phyloP scores from a whole-genome alignment of 306 rosid genomes.

The Dalbergia cochinchinensis region DNA sequence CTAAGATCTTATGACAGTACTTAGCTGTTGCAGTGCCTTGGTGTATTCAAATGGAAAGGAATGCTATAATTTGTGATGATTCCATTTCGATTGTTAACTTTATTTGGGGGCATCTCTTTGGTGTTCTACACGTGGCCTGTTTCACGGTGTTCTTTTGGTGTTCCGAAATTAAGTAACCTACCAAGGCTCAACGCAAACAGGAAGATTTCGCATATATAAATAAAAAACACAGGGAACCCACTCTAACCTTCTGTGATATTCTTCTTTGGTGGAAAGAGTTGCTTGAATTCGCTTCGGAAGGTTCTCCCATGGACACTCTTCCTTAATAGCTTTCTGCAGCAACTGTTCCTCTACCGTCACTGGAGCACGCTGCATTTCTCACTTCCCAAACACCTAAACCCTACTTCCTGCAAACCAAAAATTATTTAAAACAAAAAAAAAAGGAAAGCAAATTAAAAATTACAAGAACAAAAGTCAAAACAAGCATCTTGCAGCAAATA shows the following conservation, averaged over 20 bases:
- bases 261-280: slow-evolving; percentile 83
- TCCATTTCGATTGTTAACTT: too few species aligned
- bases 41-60: too few species aligned
- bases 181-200: not conserved
- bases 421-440: not conserved
- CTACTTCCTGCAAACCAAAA: slow-evolving; percentile 37
- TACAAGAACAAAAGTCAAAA: slow-evolving; percentile 18
- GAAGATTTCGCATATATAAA: not conserved
- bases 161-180: not conserved
- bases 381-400: slow-evolving; percentile 40
- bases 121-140: too few species aligned
- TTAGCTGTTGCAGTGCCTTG: too few species aligned
- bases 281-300: slow-evolving; percentile 91
- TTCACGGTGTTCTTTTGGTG: too few species aligned
- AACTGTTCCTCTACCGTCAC: slow-evolving; percentile 85
- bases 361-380: slow-evolving; percentile 79
- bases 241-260: slow-evolving; percentile 89
- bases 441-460: not conserved
- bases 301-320: slow-evolving; percentile 94
- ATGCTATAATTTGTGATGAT: too few species aligned
- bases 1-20: too few species aligned
- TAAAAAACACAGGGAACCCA: not conserved
- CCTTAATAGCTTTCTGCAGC: slow-evolving; percentile 79
- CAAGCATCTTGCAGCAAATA: slow-evolving; percentile 11
- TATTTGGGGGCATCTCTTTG: too few species aligned